Evolutionary conservation across 2,329 filamentous ascomycete species (phyloP), one percentile per base, ranked within the genome.

Genomic region (Coleophoma eucalyptorum): DNA sequence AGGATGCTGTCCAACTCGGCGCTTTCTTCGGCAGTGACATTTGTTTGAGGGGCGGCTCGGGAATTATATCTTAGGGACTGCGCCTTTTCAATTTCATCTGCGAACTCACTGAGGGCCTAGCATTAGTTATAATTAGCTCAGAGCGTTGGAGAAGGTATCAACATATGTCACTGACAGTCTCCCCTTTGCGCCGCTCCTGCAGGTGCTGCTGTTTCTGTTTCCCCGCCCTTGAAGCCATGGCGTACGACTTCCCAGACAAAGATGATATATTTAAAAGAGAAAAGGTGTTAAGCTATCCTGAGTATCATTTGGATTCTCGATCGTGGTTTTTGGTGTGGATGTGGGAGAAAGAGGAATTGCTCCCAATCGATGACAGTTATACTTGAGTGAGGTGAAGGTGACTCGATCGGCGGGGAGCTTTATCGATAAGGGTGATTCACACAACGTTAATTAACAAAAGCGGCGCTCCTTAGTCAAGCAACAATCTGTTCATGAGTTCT

Each of bases 81-180:
- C 68, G 97, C 92, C 67, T 91, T 88, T 69, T 97, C 91, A 58
- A 97, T 94, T 64, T 97, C 97, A 64, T 99, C 94, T 69, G 92
- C 91, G 67, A 99, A 99, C 62, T 97, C 94, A 74, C 89, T 94
- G 50, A 99, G 79, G 12, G 93, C 92, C 79, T 80, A 46, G 4
- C 44, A 19, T 10, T 40, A 31, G 31, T 31, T 47, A 56, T 34
- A 46, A 44, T 31, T 34, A 26, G 20, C 15, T 33, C 2, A 35
- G 15, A 32, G 7, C 10, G 51, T 20, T 42, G 11, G 20, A 12
- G 15, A 6, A 32, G 33, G 13, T 38, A 45, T 3, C n/a, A 13
- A 20, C 15, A 15, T 15, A 44, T 33, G 42, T 18, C 13, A 62
- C 80, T 54, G 80, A 93, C 90, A 54, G 89, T 83, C 73, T 97